These are phyloP conservation scores for Mrakia frigida DNA, from an alignment of 768 basidiomycete species.

Conservation along the genomic window DNA sequence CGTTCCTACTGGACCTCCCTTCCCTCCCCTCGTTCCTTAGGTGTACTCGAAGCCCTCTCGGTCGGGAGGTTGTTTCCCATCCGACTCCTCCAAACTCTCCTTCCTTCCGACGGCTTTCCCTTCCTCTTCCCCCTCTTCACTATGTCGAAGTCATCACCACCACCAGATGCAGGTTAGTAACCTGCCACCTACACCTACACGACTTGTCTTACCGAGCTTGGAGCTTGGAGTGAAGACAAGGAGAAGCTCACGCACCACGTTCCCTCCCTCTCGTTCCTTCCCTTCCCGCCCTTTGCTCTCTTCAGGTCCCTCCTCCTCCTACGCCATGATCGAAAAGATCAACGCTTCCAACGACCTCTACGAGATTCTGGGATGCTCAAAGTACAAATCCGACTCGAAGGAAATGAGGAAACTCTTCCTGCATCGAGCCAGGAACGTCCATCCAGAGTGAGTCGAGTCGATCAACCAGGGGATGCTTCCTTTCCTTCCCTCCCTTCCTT, in stretches of 20 bases:
- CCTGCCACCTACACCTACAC: no score
- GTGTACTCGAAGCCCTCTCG: neutral
- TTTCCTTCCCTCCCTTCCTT: neutral
- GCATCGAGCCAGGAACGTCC: slow-evolving; percentile 65
- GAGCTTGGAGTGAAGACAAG: neutral
- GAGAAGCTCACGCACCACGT: neutral
- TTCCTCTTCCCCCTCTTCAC: neutral
- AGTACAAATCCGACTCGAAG: slow-evolving; percentile 55
- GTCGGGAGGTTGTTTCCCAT: neutral
- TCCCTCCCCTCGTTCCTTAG: neutral
- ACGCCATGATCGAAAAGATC: slow-evolving; percentile 26
- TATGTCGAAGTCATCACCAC: slow-evolving; percentile 12
- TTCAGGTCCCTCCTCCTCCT: neutral
- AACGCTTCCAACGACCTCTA: slow-evolving; percentile 50
- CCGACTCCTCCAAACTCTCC: neutral
- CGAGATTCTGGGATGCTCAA: slow-evolving; percentile 59
- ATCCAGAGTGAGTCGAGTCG: slow-evolving; percentile 73
- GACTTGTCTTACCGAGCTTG: neutral
- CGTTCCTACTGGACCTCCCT: neutral
- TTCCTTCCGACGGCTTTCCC: neutral
- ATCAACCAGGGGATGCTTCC: neutral
- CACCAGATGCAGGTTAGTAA: slow-evolving; percentile 10
- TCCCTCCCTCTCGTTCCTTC: neutral
- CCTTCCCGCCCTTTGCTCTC: neutral
- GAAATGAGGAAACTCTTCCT: slow-evolving; percentile 71